These are phyloP conservation scores for Malassezia arunalokei DNA, from an alignment of 1,284 basidiomycete genomes.

Conservation along the genomic window DNA sequence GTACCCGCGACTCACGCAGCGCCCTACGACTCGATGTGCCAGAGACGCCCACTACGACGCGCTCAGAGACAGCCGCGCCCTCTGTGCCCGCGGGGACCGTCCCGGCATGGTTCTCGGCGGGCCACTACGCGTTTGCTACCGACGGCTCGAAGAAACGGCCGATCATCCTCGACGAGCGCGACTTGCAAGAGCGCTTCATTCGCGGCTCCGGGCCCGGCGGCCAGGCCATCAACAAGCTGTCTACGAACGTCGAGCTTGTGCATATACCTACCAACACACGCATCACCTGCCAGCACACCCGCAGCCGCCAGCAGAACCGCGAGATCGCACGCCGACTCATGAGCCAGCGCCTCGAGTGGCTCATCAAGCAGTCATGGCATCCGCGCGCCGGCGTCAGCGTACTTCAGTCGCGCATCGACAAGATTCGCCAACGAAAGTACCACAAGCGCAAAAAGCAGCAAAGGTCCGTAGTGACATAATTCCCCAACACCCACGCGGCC, in stretches of 20 bases:
- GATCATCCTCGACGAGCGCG: constrained; percentile 28
- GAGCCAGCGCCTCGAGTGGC: constrained; percentile 26
- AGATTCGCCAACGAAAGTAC: constrained; percentile 21
- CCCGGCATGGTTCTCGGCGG: constrained; percentile 30
- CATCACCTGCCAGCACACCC: constrained; percentile 34
- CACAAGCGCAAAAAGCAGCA: constrained; percentile 35
- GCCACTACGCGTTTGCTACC: constrained; percentile 24
- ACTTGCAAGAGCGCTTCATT: constrained; percentile 38
- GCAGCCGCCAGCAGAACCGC: constrained; percentile 30
- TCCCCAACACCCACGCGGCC: no score
- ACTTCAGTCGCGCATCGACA: constrained; percentile 24
- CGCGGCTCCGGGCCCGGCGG: constrained; percentile 41
- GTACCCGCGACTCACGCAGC: constrained; percentile 13
- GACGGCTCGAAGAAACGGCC: constrained; percentile 30
- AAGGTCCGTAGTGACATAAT: constrained; percentile 4
- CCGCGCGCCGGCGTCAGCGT: constrained; percentile 12
- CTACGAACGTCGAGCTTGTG: constrained; percentile 30
- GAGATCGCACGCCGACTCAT: constrained; percentile 28
- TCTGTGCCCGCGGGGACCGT: constrained; percentile 3
- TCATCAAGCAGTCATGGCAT: constrained; percentile 18
- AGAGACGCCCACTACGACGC: background rate
- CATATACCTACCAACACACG: constrained; percentile 33
- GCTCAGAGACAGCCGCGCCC: background rate
- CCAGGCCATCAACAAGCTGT: constrained; percentile 44
- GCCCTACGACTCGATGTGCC: background rate